These are phyloP conservation scores for Blastomyces parvus DNA, from an alignment of 2,329 filamentous ascomycete genomes.

Conservation along the genomic window DNA sequence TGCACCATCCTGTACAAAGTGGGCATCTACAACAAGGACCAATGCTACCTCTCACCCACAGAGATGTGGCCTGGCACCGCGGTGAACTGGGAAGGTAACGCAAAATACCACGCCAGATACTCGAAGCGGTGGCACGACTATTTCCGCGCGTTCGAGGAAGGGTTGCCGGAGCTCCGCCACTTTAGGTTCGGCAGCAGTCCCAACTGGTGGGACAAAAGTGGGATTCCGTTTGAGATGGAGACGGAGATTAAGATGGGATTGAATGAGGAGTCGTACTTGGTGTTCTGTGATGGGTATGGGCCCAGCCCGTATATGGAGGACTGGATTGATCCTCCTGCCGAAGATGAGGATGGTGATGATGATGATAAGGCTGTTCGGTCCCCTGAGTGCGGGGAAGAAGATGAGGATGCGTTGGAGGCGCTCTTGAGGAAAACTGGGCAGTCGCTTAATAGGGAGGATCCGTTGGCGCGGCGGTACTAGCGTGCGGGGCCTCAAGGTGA, in stretches of 20 bases:
- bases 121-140: slow-evolving; percentile 19
- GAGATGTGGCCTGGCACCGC: background rate
- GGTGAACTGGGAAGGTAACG: background rate
- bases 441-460: slow-evolving; percentile 11
- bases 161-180: slow-evolving; percentile 16
- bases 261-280: slow-evolving; percentile 14
- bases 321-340: background rate
- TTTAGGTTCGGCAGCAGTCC: slow-evolving; percentile 16
- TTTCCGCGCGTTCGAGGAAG: slow-evolving; percentile 17
- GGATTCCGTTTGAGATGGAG: slow-evolving; percentile 19
- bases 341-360: background rate
- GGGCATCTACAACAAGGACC: slow-evolving; percentile 2
- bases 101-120: slow-evolving; percentile 9
- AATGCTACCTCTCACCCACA: background rate
- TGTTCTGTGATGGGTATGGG: slow-evolving; percentile 18
- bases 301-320: slow-evolving; percentile 16
- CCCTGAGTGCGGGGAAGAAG: slow-evolving; percentile 13
- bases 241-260: slow-evolving; percentile 14
- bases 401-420: slow-evolving; percentile 14
- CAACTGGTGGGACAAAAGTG: slow-evolving; percentile 5
- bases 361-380: slow-evolving; percentile 3
- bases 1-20: slow-evolving; percentile 29
- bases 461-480: background rate
- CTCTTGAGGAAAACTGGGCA: slow-evolving; percentile 17
- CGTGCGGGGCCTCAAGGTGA: background rate